Evolutionary conservation across 2,329 filamentous ascomycete genomes (phyloP), one percentile per base, ranked within the genome.

Genomic region (Sporothrix globosa): DNA sequence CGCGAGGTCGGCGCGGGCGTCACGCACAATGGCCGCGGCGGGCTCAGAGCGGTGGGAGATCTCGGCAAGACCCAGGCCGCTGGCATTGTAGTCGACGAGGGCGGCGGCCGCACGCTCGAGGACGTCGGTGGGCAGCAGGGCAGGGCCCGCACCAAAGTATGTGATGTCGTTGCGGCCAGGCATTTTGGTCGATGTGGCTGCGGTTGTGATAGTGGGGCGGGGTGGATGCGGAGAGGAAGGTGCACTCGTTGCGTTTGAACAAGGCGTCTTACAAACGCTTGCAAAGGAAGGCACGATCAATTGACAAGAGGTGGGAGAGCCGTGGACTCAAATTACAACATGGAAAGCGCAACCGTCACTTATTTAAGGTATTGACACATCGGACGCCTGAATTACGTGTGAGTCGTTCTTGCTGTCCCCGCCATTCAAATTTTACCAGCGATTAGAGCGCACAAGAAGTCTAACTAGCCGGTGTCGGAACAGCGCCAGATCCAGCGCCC

Each of bases 141-240:
- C 93, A 65, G 95, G 95, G 73, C 95, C 95, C 68, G 95, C 94
- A 73, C 94, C 93, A 76, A 97, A 97, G 82, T 75, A 76, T n/a
- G 70, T 73, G 56, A 76, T 73, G 2, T 75, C 75, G 52, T 70
- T 50, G 19, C 75, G 69, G 30, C 71, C 54, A 3, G 74, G 73
- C 74, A 76, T 75, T 65, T 13, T 44, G 10, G 41, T 14, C 4
- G 48, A 6, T 65, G 68, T 41, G 27, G 24, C 13, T 14, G 27
- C 44, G 7, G 46, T 48, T 46, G 19, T 24, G n/a, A 44, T 11
- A 34, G 30, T 21, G 17, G 24, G 21, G 13, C 14, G 58, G 9
- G 10, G 58, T 39, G 10, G 27, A 10, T 14, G 41, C 14, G 41
- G 41, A 3, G 5, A 54, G 21, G 13, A 41, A 61, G 56, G 34